A percentile compares a stretch with the other conserved stretches of the same genome.
Evolutionary conservation across 1,139 yeast species (phyloP).

Genomic region (Hansenula anomala): DNA sequence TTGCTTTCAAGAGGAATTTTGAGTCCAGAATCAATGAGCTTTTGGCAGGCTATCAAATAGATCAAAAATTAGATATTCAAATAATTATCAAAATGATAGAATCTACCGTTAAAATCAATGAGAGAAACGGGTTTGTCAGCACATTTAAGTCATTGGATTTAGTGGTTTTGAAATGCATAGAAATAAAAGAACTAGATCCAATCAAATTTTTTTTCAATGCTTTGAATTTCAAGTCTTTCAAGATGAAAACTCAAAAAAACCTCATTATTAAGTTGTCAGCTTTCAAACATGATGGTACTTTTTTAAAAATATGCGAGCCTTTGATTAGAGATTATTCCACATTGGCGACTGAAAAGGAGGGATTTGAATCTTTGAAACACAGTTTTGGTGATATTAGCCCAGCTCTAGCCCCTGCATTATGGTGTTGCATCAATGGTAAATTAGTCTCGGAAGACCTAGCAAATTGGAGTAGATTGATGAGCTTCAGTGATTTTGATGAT

Average conservation of each 20-base stretch:
- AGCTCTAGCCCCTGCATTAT: constrained; percentile 13
- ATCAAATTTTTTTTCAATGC: constrained; percentile 4
- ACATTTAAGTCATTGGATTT: background rate
- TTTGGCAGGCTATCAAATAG: background rate
- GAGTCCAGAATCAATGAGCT: constrained; percentile 12
- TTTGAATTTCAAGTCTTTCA: background rate
- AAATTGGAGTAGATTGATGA: constrained; percentile 19
- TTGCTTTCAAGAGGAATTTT: constrained; percentile 11
- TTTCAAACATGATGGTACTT: background rate
- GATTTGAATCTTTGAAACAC: constrained; percentile 8
- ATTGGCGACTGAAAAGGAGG: constrained; percentile 1
- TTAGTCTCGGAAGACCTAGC: constrained; percentile 12
- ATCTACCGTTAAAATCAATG: background rate
- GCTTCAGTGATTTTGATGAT: constrained; percentile 17
- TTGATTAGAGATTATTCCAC: constrained; percentile 2
- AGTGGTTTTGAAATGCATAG: background rate
- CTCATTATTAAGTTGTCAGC: background rate
- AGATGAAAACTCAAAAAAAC: background rate
- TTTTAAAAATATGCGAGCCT: no score
- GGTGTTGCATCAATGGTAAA: constrained; percentile 16
- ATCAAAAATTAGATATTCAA: constrained; percentile 1
- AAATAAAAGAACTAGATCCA: background rate
- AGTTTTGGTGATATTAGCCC: constrained; percentile 13
- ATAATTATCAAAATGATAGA: constrained; percentile 4
- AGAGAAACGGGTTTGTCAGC: background rate